Evolutionary conservation across 768 basidiomycete genomes (phyloP).

Genomic region (Tricholoma terreum): DNA sequence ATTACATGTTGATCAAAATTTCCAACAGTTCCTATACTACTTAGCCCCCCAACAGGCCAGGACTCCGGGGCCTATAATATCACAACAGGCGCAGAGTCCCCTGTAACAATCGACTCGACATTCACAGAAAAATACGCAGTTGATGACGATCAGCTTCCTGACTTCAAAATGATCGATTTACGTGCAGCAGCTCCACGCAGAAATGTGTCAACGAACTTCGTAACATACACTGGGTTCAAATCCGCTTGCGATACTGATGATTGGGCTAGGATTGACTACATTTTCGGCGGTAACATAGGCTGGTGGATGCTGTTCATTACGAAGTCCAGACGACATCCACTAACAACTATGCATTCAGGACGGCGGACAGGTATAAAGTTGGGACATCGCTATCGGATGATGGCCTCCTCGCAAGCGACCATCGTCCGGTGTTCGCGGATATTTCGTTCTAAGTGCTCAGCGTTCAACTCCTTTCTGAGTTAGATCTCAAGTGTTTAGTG

Average conservation of each 20-base stretch:
- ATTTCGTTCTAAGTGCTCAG: conserved; percentile 17
- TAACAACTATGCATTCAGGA: conserved; percentile 25
- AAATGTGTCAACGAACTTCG: conserved; percentile 42
- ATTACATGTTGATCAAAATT: background rate
- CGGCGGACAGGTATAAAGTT: conserved; percentile 35
- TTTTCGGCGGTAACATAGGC: conserved; percentile 45
- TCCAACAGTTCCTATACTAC: background rate
- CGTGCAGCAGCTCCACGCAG: conserved; percentile 38
- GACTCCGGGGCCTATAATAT: conserved; percentile 52
- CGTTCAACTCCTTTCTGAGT: too few relatives aligned
- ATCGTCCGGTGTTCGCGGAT: conserved; percentile 52
- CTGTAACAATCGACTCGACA: conserved; percentile 38
- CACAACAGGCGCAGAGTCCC: conserved; percentile 39
- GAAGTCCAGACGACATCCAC: background rate
- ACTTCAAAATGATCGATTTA: conserved; percentile 45
- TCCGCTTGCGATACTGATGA: conserved; percentile 33
- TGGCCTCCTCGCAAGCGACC: conserved; percentile 53
- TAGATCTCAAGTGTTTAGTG: too few relatives aligned
- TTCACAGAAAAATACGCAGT: conserved; percentile 42
- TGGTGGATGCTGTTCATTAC: conserved; percentile 33
- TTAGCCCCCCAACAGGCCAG: conserved; percentile 39
- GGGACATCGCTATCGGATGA: conserved; percentile 43
- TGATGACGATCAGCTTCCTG: conserved; percentile 23
- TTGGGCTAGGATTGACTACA: conserved; percentile 48
- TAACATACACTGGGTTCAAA: conserved; percentile 51